Base-by-base conservation (phyloP, 768 basidiomycete species). In the Podaxis pistillaris region DNA sequence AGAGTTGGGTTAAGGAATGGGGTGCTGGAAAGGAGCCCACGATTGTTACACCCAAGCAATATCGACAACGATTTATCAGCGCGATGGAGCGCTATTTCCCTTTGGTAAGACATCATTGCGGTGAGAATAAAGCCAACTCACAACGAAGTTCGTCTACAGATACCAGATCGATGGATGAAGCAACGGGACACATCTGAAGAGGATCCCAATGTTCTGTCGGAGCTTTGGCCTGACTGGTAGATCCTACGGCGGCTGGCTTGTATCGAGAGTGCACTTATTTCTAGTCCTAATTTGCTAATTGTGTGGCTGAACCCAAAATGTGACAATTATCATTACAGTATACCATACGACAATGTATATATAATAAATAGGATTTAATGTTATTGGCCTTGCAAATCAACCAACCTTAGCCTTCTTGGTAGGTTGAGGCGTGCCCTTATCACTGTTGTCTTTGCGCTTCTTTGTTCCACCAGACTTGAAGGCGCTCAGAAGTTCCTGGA, bases 1-100 rank as follows among this genome's bases (percentile, higher is more conserved):
- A 98, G 76, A 98, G 90, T 64, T 97, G 94, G 95, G 94, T 98
- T 49, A 99, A 98, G 71, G 97, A 98, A 68, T 89, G 93, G 1
- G 90, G 86, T 22, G 83, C 84, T 49, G 88, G 87, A 47, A 88
- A 84, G 68, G 96, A 96, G 66, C 96, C 97, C 0, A 98, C 96
- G 0, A 96, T 99, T 68, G 92, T 98, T 26, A 96, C 95, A 2
- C 96, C 96, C 2, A 94, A 89, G 71, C 93, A 96, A 73, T 98
- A 98, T 78, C 83, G 92, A 68, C 90, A 93, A 60, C 84, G 93
- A 36, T 94, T 94, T 74, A 78, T 90, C 63, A 86, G 86, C 65
- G 92, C 93, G 0, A 94, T 94, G 93, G 93, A 94, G 68, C 83
- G 92, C 41, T 94, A 94, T 72, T 93, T 94, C 70, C 90, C 92